Evolutionary conservation across 495 filamentous ascomycete species (phyloP), one percentile per base, ranked within the genome.

Genomic region (Chlorociboria aeruginascens): DNA sequence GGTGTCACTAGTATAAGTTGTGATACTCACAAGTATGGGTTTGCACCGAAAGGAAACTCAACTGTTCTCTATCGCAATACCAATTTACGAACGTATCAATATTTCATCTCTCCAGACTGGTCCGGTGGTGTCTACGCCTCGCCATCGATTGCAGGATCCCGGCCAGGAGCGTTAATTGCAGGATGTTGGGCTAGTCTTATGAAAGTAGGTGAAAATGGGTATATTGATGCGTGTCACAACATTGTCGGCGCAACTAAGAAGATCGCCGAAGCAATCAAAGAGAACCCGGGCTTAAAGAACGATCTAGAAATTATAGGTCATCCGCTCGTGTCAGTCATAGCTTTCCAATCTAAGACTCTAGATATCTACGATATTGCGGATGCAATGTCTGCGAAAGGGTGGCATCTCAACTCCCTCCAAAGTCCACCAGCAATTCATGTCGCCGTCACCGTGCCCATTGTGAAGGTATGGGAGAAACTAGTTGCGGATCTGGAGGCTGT

Each of bases 1-100:
- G 92, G 92, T 60, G 93, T 99, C 46, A 96, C 93, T 6, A 85
- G 79, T 60, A 96, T 99, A 64, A 83, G 77, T 56, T 94, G 90
- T 60, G 92, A 99, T 62, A 99, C 92, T 29, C 92, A 98, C 69
- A 98, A 98, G 64, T 98, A 99, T 63, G 92, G 92, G 20, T 99
- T 99, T 65, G 93, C 92, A 0, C 92, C 92, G 17, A 97, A 97
- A 66, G 92, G 92, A 46, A 97, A 92, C 70, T 86, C 81, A 28
- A 89, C 88, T 8, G 66, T 95, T 13, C 77, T 99, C 45, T 97
- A 97, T 71, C 86, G 93, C 58, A 85, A 76, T 46, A 69, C 78
- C 35, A 65, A 75, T 37, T 77, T 94, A 40, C 81, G 92, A 50
- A 72, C 74, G 32, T 84, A 95, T 61, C 92, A 96, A 62, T 99